Base-by-base conservation (phyloP, 2,329 filamentous ascomycete species). In the Fusarium oligoseptatum region DNA sequence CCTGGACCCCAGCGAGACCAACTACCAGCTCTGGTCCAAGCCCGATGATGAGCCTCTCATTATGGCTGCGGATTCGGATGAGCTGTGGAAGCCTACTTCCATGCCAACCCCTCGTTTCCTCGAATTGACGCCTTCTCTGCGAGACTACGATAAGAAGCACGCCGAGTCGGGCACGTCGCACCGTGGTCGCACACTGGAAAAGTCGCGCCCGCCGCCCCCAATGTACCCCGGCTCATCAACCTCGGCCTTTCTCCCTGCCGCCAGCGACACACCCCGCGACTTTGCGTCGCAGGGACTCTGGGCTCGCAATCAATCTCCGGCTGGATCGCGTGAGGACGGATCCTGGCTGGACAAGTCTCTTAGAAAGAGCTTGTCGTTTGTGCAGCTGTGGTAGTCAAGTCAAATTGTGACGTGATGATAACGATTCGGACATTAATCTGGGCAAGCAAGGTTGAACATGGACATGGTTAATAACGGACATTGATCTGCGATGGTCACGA, bases 21-120 rank as follows among this genome's bases (percentile, higher is more conserved):
- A 70, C 66, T 77, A 78, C 58, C 76, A 78, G 58, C 77, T 78
- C 24, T 78, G 77, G 77, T 78, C 76, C 24, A 78, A 74, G 72
- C 61, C 71, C 48, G 43, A 63, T 34, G 60, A 66, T 8, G 60
- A 70, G 41, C 52, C 62, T 43, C 55, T 41, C 9, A 39, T 68
- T 43, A 64, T 58, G 34, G 17, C 60, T 15, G 17, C 45, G 22
- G 45, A 50, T 11, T 62, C 73, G 6, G 70, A 71, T 56, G 67
- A 76, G 39, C 72, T 79, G 34, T 79, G 77, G 77, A 76, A 74
- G 61, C 75, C 77, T 4, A 69, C 70, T 15, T 60, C 34, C 32
- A 17, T 65, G 11, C 48, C 61, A 6, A 39, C 67, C 56, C 58
- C 71, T 27, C 72, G 68, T 36, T 77, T 76, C 56, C 69, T 79